These are phyloP conservation scores for Stachybotrys echinatus DNA, from an alignment of 2,329 filamentous ascomycete species.

Conservation along the genomic window DNA sequence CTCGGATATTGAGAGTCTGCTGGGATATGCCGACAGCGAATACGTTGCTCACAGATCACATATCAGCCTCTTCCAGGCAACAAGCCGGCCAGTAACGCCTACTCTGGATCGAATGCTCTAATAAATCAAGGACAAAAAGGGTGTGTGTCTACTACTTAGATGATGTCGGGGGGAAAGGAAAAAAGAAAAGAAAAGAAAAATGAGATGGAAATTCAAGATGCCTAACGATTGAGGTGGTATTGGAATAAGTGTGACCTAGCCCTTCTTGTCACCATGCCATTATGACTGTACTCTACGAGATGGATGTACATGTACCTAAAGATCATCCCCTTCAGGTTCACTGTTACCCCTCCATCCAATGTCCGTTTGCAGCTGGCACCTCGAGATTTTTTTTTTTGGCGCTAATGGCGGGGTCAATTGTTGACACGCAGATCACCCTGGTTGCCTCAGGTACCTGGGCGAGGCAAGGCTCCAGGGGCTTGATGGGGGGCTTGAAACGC, in stretches of 20 bases:
- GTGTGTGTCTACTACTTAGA: no score
- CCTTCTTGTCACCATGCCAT: no score
- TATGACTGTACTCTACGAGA: no score
- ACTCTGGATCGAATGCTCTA: conserved; percentile 14
- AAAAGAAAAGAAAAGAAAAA: no score
- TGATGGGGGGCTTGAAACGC: not conserved
- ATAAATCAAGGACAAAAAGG: no score
- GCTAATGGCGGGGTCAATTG: not conserved
- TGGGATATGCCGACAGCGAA: conserved; percentile 92
- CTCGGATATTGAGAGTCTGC: conserved; percentile 68
- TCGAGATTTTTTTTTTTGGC: not conserved
- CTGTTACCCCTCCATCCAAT: not conserved
- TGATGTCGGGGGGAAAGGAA: no score
- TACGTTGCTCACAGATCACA: conserved; percentile 89
- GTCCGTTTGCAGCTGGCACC: no score
- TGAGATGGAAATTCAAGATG: no score
- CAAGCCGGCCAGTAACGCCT: conserved; percentile 49
- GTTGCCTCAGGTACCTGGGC: not conserved
- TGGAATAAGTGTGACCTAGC: no score
- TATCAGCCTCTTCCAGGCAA: conserved; percentile 64
- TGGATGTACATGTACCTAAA: no score
- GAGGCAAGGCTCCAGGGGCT: not conserved
- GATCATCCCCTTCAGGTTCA: no score
- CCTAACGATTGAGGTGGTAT: no score
- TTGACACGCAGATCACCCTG: not conserved